phyloP scores from a whole-genome alignment of 2,329 filamentous ascomycete genomes.

The Dactylellina drechsleri region DNA sequence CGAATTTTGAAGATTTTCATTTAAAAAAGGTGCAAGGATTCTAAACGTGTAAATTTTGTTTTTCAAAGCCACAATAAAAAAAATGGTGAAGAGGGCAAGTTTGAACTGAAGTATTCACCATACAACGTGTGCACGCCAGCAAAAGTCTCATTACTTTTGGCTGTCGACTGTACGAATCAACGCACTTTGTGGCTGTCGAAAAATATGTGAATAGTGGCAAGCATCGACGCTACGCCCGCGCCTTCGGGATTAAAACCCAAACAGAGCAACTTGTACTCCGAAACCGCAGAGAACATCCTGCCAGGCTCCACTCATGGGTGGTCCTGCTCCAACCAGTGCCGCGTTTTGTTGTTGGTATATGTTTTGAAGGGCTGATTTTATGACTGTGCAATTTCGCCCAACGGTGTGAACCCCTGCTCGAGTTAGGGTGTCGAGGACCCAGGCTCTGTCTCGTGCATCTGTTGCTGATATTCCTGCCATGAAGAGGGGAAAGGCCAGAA shows the following conservation, averaged over 20 bases:
- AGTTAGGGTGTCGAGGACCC: constrained; percentile 65
- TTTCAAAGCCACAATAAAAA: too few relatives aligned
- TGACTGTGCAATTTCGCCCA: constrained; percentile 47
- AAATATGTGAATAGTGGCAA: constrained; percentile 5
- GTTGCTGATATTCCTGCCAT: constrained; percentile 65
- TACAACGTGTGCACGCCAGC: too few relatives aligned
- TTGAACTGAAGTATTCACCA: too few relatives aligned
- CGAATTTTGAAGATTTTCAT: too few relatives aligned
- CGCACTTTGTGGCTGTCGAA: constrained; percentile 18
- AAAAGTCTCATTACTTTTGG: too few relatives aligned
- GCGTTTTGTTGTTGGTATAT: constrained; percentile 46
- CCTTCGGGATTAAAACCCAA: constrained; percentile 47
- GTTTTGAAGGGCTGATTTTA: constrained; percentile 47
- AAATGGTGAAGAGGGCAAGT: too few relatives aligned
- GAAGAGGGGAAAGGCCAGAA: constrained; percentile 68
- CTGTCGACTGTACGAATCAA: constrained; percentile 29
- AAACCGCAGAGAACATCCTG: constrained; percentile 51
- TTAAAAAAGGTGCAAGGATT: too few relatives aligned
- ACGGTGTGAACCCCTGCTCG: constrained; percentile 46
- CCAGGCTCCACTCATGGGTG: constrained; percentile 41
- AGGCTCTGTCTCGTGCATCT: constrained; percentile 63
- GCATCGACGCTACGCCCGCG: neutral
- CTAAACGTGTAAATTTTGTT: too few relatives aligned
- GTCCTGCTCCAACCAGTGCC: constrained; percentile 35
- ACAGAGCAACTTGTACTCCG: constrained; percentile 53